phyloP scores from a whole-genome alignment of 208 protist genomes.

The Leishmania turanica region DNA sequence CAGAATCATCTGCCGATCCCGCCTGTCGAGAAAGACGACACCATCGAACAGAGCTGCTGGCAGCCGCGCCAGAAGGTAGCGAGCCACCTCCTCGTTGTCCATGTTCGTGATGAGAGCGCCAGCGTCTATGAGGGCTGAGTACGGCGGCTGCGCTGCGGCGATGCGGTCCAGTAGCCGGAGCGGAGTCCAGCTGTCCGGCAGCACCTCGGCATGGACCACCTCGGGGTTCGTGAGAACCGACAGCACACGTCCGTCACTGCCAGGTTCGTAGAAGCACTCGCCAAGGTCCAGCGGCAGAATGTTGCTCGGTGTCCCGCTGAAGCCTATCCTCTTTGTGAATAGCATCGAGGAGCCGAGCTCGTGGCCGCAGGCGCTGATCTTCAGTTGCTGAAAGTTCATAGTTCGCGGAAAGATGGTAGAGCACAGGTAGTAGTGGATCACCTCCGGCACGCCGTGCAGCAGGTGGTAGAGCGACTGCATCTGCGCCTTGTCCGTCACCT shows the following conservation, averaged over 20 bases:
- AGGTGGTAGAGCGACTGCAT: slow-evolving; percentile 60
- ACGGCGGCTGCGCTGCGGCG: slow-evolving; percentile 73
- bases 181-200: slow-evolving; percentile 90
- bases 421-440: slow-evolving; percentile 90
- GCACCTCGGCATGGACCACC: slow-evolving; percentile 62
- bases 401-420: slow-evolving; percentile 85
- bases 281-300: slow-evolving; percentile 94
- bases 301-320: slow-evolving; percentile 95
- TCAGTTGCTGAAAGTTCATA: slow-evolving; percentile 91
- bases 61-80: slow-evolving; percentile 81
- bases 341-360: slow-evolving; percentile 95
- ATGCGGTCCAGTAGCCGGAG: slow-evolving; percentile 90
- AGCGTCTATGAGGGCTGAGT: slow-evolving; percentile 95
- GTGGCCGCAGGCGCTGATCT: slow-evolving; percentile 95
- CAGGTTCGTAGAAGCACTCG: slow-evolving; percentile 94
- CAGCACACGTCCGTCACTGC: slow-evolving; percentile 93
- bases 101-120: slow-evolving; percentile 97
- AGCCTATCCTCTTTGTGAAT: slow-evolving; percentile 93
- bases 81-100: slow-evolving; percentile 92
- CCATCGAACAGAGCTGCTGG: slow-evolving; percentile 85
- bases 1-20: slow-evolving; percentile 94
- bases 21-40: slow-evolving; percentile 94
- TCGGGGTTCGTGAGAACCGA: slow-evolving; percentile 87
- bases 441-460: slow-evolving; percentile 72
- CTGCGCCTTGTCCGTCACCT: slow-evolving; percentile 73